Evolutionary conservation across 371 early-diverging fungal species (phyloP), one percentile per base, ranked within the genome.

Genomic region (Paramicrosporidium saccamoebae): DNA sequence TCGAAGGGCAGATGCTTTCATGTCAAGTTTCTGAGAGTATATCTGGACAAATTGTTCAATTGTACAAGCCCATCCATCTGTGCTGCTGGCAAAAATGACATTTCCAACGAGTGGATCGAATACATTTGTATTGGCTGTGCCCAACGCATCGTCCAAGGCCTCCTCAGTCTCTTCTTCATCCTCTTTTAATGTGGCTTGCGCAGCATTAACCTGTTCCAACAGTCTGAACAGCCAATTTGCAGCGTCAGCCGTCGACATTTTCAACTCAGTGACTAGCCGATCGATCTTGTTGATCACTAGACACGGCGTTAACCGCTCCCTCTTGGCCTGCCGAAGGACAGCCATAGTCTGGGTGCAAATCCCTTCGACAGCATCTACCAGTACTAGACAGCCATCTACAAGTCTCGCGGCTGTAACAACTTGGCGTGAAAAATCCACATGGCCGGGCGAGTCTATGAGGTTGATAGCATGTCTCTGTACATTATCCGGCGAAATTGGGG

Each of bases 401-500:
- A 98, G 43, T 19, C 88, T 51, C 2, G 94, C 78, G 1, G 95
- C 90, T 7, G 82, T 73, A 3, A 78, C 74, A 7, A 96, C 90
- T 33, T 96, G 81, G 13, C 74, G 64, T 1, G 88, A 71, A 42
- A 99, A 98, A 44, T 99, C 99, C 16, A 96, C 78, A 37, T 99
- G 99, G 5, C 99, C 99, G 4, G 99, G 99, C 4, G 94, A 90
- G 44, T 99, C 99, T 27, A 99, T 90, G 23, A 99, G 42, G 41
- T 90, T 84, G 42, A 92, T 59, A 20, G 88, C 37, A 35, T 69
- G 88, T 32, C 82, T 81, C 14, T 44, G 49, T 17, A 46, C 30
- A 4, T 30, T 29, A 11, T 28, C 6, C 5, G 20, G 13, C 0
- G 4, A 11, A 19, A 7, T 15, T 12, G 27, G 25, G 17, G 14